phyloP scores from a whole-genome alignment of 2,329 filamentous ascomycete genomes.

The Fusarium penzigii region DNA sequence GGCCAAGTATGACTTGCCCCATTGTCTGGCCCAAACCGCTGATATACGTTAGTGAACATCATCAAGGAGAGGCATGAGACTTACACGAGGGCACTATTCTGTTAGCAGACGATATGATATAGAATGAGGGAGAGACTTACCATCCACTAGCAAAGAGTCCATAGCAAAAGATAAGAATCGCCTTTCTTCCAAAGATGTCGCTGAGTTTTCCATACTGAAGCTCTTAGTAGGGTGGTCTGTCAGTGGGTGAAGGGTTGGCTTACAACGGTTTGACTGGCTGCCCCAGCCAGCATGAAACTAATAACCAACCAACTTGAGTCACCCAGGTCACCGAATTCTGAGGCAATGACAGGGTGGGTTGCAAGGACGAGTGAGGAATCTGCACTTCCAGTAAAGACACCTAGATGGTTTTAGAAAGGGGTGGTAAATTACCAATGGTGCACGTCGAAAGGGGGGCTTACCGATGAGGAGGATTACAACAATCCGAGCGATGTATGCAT shows the following conservation, averaged over 20 bases:
- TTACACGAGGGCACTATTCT: conserved; percentile 18
- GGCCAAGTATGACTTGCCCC: conserved; percentile 50
- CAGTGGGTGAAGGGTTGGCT: not conserved
- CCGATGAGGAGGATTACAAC: conserved; percentile 19
- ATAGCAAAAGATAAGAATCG: conserved; percentile 29
- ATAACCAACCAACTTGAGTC: conserved; percentile 49
- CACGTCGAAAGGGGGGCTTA: not conserved
- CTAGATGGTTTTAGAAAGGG: conserved; percentile 5
- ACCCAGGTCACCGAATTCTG: conserved; percentile 58
- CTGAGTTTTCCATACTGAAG: conserved; percentile 32
- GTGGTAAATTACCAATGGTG: too few relatives aligned
- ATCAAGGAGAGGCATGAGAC: not conserved
- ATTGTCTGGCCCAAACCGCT: conserved; percentile 47
- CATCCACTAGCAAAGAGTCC: conserved; percentile 31
- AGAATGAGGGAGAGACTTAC: conserved; percentile 34
- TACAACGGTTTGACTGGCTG: conserved; percentile 45
- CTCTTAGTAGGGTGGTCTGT: not conserved
- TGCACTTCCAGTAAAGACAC: conserved; percentile 64
- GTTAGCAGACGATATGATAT: not conserved
- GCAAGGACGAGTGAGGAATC: conserved; percentile 67
- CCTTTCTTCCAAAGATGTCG: conserved; percentile 31
- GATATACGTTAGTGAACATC: not conserved
- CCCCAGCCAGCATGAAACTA: conserved; percentile 33
- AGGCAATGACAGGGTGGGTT: conserved; percentile 63
- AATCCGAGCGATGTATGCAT: conserved; percentile 17